A percentile compares a stretch with the other conserved stretches of the same genome.
These are phyloP conservation scores for Penicillium angulare DNA, from an alignment of 495 filamentous ascomycete genomes.

Conservation along the genomic window DNA sequence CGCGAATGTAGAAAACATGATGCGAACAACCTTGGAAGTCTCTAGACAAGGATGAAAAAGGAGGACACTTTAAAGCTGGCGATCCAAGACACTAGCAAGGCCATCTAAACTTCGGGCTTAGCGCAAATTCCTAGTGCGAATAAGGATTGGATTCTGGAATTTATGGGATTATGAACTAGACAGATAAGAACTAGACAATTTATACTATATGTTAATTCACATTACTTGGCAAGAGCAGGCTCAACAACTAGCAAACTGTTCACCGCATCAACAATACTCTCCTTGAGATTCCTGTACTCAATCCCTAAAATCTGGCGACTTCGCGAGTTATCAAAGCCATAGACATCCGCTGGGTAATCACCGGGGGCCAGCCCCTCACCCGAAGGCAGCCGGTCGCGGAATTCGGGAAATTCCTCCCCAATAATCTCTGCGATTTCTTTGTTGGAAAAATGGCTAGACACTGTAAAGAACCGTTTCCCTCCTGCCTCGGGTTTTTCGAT, in stretches of 20 bases:
- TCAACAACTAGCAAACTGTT: slow-evolving; percentile 23
- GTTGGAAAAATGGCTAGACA: slow-evolving; percentile 53
- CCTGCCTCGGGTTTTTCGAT: slow-evolving; percentile 55
- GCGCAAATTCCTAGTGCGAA: too few relatives aligned
- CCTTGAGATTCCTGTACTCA: slow-evolving; percentile 42
- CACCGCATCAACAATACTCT: slow-evolving; percentile 50
- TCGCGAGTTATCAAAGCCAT: slow-evolving; percentile 42
- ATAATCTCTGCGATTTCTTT: slow-evolving; percentile 56
- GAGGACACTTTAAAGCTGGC: too few relatives aligned
- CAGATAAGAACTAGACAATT: too few relatives aligned
- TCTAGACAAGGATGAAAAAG: too few relatives aligned
- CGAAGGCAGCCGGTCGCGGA: slow-evolving; percentile 46
- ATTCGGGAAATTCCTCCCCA: slow-evolving; percentile 56
- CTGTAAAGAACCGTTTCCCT: slow-evolving; percentile 60
- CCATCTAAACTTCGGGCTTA: too few relatives aligned
- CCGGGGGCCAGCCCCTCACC: slow-evolving; percentile 34
- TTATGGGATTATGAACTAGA: too few relatives aligned
- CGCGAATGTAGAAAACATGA: slow-evolving; percentile 9
- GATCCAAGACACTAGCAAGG: too few relatives aligned
- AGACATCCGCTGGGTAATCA: slow-evolving; percentile 40
- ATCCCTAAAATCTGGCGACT: slow-evolving; percentile 49
- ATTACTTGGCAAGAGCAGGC: background rate
- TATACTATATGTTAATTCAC: background rate
- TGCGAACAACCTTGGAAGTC: too few relatives aligned
- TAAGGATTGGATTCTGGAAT: too few relatives aligned